Evolutionary conservation across 2,329 filamentous ascomycete species (phyloP).

Genomic region (Claviceps sorghi): DNA sequence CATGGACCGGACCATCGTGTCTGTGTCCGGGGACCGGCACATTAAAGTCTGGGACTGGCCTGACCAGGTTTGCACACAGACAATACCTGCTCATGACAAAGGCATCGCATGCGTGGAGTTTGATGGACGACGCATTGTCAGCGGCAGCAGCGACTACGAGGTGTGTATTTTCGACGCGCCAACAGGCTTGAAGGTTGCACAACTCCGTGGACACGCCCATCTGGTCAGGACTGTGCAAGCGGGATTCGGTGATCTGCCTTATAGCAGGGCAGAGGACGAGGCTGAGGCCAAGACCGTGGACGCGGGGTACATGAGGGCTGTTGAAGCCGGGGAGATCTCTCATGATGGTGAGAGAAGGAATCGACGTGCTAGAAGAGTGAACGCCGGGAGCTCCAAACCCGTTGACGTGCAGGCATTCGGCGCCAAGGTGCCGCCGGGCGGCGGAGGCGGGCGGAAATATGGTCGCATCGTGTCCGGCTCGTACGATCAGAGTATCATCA

Average conservation of each 20-base stretch:
- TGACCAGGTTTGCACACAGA: constrained; percentile 59
- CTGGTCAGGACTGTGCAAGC: constrained; percentile 91
- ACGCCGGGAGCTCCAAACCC: constrained; percentile 60
- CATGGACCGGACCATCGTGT: constrained; percentile 71
- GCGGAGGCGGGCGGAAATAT: constrained; percentile 77
- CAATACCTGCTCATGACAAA: constrained; percentile 76
- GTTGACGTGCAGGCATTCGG: constrained; percentile 67
- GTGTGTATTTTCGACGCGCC: constrained; percentile 87
- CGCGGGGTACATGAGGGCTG: constrained; percentile 50
- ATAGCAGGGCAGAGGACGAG: constrained; percentile 60
- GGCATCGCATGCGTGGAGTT: constrained; percentile 97
- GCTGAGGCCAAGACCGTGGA: constrained; percentile 61
- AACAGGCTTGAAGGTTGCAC: constrained; percentile 78
- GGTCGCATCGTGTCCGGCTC: constrained; percentile 94
- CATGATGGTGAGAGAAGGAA: constrained; percentile 19
- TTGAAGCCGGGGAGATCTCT: constrained; percentile 35
- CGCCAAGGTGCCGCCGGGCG: constrained; percentile 77
- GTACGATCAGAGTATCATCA: constrained; percentile 89
- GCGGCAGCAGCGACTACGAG: constrained; percentile 89
- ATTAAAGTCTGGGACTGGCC: constrained; percentile 94
- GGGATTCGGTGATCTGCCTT: constrained; percentile 77
- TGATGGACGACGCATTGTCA: constrained; percentile 84
- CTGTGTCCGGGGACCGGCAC: constrained; percentile 81
- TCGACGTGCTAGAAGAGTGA: constrained; percentile 31
- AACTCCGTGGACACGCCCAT: constrained; percentile 64